Evolutionary conservation across 129 eudicot genomes (phyloP).

Genomic region (Dittrichia graveolens): DNA sequence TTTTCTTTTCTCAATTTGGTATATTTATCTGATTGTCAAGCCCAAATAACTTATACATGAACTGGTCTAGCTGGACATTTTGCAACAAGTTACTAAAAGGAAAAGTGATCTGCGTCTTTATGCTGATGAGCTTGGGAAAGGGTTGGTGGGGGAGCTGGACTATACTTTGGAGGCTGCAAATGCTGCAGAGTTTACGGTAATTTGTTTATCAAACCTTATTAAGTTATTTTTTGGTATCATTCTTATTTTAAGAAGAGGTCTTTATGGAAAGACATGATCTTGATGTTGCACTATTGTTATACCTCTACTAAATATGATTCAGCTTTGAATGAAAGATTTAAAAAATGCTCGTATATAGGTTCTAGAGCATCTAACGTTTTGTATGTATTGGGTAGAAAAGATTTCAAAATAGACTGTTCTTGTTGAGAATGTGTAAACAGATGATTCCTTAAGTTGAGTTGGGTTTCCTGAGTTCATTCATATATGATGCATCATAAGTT

Average conservation of each 20-base stretch:
- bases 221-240: slow-evolving; percentile 23
- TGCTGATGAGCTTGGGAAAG: slow-evolving; percentile 99
- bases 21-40: slow-evolving; percentile 23
- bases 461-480: slow-evolving; percentile 2
- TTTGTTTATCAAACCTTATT: slow-evolving; percentile 2
- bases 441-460: slow-evolving; percentile 14
- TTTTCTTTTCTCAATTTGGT: slow-evolving; percentile 22
- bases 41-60: slow-evolving; percentile 34
- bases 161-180: slow-evolving; percentile 92
- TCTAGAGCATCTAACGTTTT: not conserved
- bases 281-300: slow-evolving; percentile 8
- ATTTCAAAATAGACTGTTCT: slow-evolving; percentile 24
- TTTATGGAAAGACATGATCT: slow-evolving; percentile 20
- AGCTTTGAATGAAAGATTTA: slow-evolving; percentile 12
- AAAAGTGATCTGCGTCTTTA: slow-evolving; percentile 81
- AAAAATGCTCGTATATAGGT: slow-evolving; percentile 1
- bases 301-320: not conserved
- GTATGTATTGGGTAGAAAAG: not conserved
- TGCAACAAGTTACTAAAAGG: slow-evolving; percentile 83
- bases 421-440: not conserved
- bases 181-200: slow-evolving; percentile 80
- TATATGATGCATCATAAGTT: not conserved
- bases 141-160: slow-evolving; percentile 93
- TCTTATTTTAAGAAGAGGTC: slow-evolving; percentile 20
- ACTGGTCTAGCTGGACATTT: slow-evolving; percentile 66